Evolutionary conservation across 345 rosid genomes (phyloP), one percentile per base, ranked within the genome.

Genomic region (Sisymbrium altissimum): DNA sequence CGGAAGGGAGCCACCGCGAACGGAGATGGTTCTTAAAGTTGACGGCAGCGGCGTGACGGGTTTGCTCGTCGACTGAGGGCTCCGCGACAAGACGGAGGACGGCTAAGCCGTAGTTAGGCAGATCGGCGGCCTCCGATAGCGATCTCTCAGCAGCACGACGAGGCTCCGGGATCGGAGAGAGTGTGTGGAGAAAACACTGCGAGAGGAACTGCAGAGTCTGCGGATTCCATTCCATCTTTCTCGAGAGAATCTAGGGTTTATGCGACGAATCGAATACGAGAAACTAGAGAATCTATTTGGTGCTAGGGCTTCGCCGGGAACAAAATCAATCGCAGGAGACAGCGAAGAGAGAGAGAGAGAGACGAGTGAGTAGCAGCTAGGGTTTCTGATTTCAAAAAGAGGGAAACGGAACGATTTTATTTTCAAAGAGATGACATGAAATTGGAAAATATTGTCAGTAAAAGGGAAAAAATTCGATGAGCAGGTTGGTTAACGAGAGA

Each of bases 21-120:
- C 92, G 94, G 57, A 96, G 88, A 73, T 96, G 97, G 71, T 94
- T 94, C 82, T 94, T 94, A 74, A 94, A 91, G 86, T 85, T 89
- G 78, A 94, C 96, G 11, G 97, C 94, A 11, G 99, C 98, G 8
- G 99, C 91, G 36, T 87, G 94, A 64, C 98, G 98, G 76, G 90
- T 84, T 84, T 84, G 94, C n/a, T 96, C 97, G 58, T 89, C 89
- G 56, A 89, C 85, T 3, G 89, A 53, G 14, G 88, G 83, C 46
- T 89, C 91, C 3, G 97, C 92, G 10, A 92, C 88, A 5, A 92
- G 84, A 18, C 86, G 89, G 73, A 92, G 96, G 9, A 92, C 97
- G 9, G 86, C 92, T 63, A 96, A 84, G 19, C 88, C 92, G 66
- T 80, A 92, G 79, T 88, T 90, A 21, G 96, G 91, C 8, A 71